These are phyloP conservation scores for Sporisorium graminicola DNA, from an alignment of 1,284 basidiomycete species.

Conservation along the genomic window DNA sequence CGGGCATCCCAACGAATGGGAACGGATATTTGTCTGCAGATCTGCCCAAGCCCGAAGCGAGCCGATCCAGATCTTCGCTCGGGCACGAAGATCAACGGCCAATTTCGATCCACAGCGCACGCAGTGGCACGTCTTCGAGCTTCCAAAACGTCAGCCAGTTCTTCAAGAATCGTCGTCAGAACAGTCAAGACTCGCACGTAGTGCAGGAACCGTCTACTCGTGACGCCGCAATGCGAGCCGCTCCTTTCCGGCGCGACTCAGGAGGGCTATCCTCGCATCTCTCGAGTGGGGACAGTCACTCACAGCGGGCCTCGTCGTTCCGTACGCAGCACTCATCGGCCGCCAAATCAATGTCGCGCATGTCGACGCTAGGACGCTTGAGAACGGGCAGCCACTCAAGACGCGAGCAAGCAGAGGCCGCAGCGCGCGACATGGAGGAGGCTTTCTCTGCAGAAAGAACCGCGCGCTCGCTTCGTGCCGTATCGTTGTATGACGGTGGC, in stretches of 20 bases:
- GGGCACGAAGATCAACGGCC: conserved; percentile 8
- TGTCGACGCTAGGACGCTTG: conserved; percentile 39
- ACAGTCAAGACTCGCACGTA: conserved; percentile 28
- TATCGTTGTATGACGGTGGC: conserved; percentile 31
- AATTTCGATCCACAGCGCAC: conserved; percentile 27
- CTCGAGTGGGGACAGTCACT: conserved; percentile 43
- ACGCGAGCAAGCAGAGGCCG: conserved; percentile 23
- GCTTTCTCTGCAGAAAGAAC: conserved; percentile 40
- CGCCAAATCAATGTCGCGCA: conserved; percentile 22
- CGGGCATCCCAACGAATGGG: not conserved
- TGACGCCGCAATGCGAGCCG: not conserved
- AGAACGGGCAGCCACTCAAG: conserved; percentile 28
- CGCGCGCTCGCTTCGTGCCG: conserved; percentile 36
- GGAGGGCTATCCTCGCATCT: conserved; percentile 29
- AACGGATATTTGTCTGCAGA: conserved; percentile 1
- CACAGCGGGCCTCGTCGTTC: conserved; percentile 32
- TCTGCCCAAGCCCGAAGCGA: not conserved
- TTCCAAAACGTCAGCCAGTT: conserved; percentile 21
- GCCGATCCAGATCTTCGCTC: conserved; percentile 20
- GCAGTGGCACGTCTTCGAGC: conserved; percentile 25
- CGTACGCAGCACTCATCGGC: conserved; percentile 33
- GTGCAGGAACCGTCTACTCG: not conserved
- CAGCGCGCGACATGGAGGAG: conserved; percentile 34
- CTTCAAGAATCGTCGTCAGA: conserved; percentile 13
- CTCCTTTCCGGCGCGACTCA: conserved; percentile 25